phyloP scores from a whole-genome alignment of 2,329 filamentous ascomycete genomes.

The Penicillium capsulatum region DNA sequence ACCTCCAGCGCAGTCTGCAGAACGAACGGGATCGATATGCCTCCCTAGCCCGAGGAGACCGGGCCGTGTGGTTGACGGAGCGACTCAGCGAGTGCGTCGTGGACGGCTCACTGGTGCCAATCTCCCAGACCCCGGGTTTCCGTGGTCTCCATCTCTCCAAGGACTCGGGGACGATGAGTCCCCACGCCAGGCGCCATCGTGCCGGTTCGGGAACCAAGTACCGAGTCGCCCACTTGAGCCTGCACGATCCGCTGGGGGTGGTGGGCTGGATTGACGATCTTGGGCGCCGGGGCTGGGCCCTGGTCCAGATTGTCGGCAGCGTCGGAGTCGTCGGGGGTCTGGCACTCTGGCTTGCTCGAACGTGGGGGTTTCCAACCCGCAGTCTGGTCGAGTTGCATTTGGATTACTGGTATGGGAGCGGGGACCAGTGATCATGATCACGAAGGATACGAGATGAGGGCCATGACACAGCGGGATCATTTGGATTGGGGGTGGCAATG shows the following conservation, averaged over 20 bases:
- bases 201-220: constrained; percentile 29
- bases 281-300: constrained; percentile 60
- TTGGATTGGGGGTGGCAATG: neutral
- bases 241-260: constrained; percentile 75
- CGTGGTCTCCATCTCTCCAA: constrained; percentile 23
- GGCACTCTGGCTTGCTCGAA: constrained; percentile 57
- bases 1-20: constrained; percentile 70
- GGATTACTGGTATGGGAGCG: constrained; percentile 21
- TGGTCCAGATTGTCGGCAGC: constrained; percentile 69
- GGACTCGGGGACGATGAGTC: constrained; percentile 11
- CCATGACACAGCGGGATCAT: too few relatives aligned
- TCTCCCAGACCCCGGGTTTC: constrained; percentile 39
- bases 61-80: constrained; percentile 66
- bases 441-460: too few relatives aligned
- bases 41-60: constrained; percentile 57
- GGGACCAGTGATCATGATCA: constrained; percentile 17
- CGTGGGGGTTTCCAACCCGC: constrained; percentile 37
- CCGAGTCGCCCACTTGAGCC: constrained; percentile 40
- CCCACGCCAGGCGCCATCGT: constrained; percentile 24
- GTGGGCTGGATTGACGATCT: constrained; percentile 65
- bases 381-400: constrained; percentile 31
- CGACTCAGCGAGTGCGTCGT: constrained; percentile 62
- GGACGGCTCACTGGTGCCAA: constrained; percentile 59
- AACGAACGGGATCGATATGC: constrained; percentile 70
- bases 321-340: constrained; percentile 70